Conservation (phyloP, 345 rosid species). For the Passiflora organensis region DNA sequence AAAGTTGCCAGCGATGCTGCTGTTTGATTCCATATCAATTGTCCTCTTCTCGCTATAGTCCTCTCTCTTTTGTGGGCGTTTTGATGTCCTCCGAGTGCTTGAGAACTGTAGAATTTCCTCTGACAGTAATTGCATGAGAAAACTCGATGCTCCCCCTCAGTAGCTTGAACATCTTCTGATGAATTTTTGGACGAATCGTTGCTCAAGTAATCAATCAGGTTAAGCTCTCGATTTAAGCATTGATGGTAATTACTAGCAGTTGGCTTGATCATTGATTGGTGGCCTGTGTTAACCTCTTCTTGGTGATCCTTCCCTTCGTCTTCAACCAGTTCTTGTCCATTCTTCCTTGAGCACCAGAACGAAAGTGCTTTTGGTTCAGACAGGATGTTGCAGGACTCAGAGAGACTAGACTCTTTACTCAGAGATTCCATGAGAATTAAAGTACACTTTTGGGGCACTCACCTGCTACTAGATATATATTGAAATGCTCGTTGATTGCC, state of each 20-base stretch:
- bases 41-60: constrained; percentile 35
- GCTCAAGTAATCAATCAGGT: constrained; percentile 49
- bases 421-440: constrained; percentile 36
- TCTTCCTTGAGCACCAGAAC: constrained; percentile 17
- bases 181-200: constrained; percentile 19
- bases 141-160: constrained; percentile 7
- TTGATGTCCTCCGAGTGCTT: constrained; percentile 26
- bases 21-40: constrained; percentile 30
- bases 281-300: constrained; percentile 17
- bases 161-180: constrained; percentile 16
- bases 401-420: constrained; percentile 19
- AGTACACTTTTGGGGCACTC: neutral
- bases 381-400: constrained; percentile 28
- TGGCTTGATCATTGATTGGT: constrained; percentile 35
- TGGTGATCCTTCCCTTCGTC: constrained; percentile 14
- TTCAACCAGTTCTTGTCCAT: constrained; percentile 13
- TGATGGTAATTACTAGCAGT: constrained; percentile 25
- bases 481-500: constrained; percentile 11
- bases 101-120: constrained; percentile 23
- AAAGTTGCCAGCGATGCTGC: constrained; percentile 30
- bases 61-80: constrained; percentile 27
- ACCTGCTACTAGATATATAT: constrained; percentile 7
- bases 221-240: constrained; percentile 51
- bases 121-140: constrained; percentile 25
- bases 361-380: constrained; percentile 29